Percentiles rank a stretch among this genome's conserved stretches.
These are phyloP conservation scores for Paramecium tetraurelia DNA, from an alignment of 73 alveolate genomes.

Conservation along the genomic window DNA sequence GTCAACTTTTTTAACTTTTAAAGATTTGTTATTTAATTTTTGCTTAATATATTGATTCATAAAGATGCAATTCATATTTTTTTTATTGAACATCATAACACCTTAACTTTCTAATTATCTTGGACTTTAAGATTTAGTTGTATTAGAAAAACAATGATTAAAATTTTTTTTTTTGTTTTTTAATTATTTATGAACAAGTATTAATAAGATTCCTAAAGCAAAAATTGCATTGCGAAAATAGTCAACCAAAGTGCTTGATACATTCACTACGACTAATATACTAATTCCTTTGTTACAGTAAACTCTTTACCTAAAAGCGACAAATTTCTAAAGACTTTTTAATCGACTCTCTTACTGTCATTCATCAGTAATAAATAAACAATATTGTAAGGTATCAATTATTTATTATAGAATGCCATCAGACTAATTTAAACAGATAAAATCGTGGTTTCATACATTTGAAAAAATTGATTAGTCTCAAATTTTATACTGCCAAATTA, in stretches of 20 bases:
- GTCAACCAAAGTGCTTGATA: background rate
- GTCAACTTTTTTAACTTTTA: background rate
- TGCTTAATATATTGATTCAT: background rate
- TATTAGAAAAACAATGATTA: background rate
- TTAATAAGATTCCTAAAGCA: background rate
- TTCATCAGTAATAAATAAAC: background rate
- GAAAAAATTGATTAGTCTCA: background rate
- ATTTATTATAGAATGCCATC: background rate
- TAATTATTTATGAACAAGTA: background rate
- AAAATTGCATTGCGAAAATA: background rate
- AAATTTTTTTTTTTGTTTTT: background rate
- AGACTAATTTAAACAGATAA: background rate
- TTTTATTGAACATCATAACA: background rate
- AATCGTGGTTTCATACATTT: background rate
- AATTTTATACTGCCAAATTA: background rate
- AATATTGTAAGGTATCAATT: background rate
- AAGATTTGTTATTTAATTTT: background rate
- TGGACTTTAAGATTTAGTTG: background rate
- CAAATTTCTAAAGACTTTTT: background rate
- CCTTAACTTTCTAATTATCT: background rate
- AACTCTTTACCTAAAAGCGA: background rate
- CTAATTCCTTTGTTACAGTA: constrained; percentile 5
- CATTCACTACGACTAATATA: background rate
- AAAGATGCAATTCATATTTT: background rate
- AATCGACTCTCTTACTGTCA: background rate